Evolutionary conservation across 495 filamentous ascomycete species (phyloP).

Genomic region (Rhypophila decipiens): DNA sequence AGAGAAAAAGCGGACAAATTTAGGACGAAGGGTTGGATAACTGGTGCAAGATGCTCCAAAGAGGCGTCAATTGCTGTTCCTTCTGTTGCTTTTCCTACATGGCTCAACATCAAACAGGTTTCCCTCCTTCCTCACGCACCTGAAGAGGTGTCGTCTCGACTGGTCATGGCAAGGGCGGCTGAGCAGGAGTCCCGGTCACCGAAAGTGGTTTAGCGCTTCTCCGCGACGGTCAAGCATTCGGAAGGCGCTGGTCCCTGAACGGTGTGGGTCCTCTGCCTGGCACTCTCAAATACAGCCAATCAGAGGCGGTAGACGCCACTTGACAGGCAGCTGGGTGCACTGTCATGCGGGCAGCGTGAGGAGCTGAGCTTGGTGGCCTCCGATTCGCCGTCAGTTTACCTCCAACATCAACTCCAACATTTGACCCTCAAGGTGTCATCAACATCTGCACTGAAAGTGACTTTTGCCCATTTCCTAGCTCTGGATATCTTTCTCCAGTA

Average conservation of each 20-base stretch:
- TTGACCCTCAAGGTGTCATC: neutral
- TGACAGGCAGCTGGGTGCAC: neutral
- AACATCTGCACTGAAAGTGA: no score
- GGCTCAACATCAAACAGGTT: no score
- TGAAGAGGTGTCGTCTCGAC: neutral
- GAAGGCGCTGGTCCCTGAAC: slow-evolving; percentile 4
- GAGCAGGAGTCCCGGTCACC: slow-evolving; percentile 23
- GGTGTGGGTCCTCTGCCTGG: neutral
- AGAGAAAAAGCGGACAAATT: no score
- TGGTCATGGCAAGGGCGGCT: slow-evolving; percentile 1
- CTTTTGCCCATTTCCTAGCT: no score
- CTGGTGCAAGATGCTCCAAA: no score
- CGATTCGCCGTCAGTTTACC: neutral
- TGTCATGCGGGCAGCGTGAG: neutral
- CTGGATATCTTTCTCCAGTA: no score
- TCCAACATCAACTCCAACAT: neutral
- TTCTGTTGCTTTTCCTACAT: no score
- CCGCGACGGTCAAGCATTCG: slow-evolving; percentile 22
- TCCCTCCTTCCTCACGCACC: no score
- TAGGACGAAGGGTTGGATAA: no score
- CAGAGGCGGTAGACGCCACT: neutral
- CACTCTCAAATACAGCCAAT: slow-evolving; percentile 5
- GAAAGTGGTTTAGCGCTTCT: slow-evolving; percentile 20
- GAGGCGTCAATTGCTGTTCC: no score
- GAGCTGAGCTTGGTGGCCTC: neutral